Base-by-base conservation (phyloP, 768 basidiomycete genomes). In the Mycena chlorophos region DNA sequence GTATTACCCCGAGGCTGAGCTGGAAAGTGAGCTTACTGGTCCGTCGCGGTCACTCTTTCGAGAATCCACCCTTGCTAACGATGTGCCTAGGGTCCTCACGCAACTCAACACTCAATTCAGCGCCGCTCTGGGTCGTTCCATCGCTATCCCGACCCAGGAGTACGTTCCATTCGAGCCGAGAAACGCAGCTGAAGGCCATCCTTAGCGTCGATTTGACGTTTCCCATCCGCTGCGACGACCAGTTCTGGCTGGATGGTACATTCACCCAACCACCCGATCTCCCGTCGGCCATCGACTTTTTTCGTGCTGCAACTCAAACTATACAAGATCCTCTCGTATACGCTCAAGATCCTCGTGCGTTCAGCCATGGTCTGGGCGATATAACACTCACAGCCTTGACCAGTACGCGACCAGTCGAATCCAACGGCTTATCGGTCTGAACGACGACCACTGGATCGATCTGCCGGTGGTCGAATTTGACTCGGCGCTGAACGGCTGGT, bases 391-490 rank as follows among this genome's bases (percentile, higher is more conserved):
- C 5, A 46, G 27, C 6, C 5, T 27, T 27, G 12, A 13, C 22
- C 45, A 46, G 45, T 46, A 46, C 26, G 20, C 45, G 4, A 25
- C 45, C 5, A 27, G 27, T 28, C 45, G 25, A 23, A 46, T 13
- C 26, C 22, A 46, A 27, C 20, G 25, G 5, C 45, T 46, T 12
- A 46, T 46, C 13, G 45, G 45, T 25, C 45, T 46, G 5, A 27
- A 46, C 45, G 45, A 46, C 26, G 45, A 46, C 20, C 12, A 46
- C 26, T 46, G 45, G 45, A 25, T 6, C 12, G 25, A 46, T 6
- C 45, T 12, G 45, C 45, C 27, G 23, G 25, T 46, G 13, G 45
- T 46, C 45, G 45, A 46, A n/a, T 46, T 46, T n/a, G 45, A 46
- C n/a, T 46, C 45, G 8, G 45, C 45, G 26, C 45, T 46, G 23